Evolutionary conservation across 306 rosid species (phyloP).

Genomic region (Mimosa bimucronata): DNA sequence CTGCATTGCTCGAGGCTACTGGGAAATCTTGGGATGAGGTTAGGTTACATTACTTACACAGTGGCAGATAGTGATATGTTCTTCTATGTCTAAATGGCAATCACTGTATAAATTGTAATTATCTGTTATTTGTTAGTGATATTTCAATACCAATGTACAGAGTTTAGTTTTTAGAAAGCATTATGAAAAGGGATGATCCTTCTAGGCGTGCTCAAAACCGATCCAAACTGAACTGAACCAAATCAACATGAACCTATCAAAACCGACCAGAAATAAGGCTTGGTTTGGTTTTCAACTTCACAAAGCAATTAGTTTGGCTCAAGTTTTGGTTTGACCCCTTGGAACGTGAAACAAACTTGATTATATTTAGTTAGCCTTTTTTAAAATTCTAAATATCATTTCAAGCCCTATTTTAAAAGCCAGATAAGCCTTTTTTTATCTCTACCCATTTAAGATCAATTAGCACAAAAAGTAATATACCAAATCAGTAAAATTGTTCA

Average conservation of each 20-base stretch:
- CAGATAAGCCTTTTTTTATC: not conserved
- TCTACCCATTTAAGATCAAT: not conserved
- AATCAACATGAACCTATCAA: not conserved
- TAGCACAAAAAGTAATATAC: not conserved
- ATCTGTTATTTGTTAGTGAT: slow-evolving; percentile 24
- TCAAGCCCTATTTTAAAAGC: not conserved
- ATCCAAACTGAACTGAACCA: not conserved
- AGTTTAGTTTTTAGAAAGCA: slow-evolving; percentile 16
- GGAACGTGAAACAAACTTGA: not conserved
- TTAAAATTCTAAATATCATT: not conserved
- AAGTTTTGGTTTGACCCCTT: not conserved
- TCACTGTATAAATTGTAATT: slow-evolving; percentile 10
- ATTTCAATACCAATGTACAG: not conserved
- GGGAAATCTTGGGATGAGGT: slow-evolving; percentile 98
- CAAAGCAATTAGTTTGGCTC: not conserved
- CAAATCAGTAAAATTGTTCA: not conserved
- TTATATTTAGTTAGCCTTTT: not conserved
- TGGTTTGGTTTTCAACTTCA: not conserved
- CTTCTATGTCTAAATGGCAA: slow-evolving; percentile 20
- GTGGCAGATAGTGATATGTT: slow-evolving; percentile 1
- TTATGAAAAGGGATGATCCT: slow-evolving; percentile 6
- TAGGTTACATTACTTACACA: slow-evolving; percentile 35
- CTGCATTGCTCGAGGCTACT: slow-evolving; percentile 86
- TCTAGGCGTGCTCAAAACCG: not conserved
- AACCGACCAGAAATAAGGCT: not conserved